Percentiles rank a stretch among this genome's conserved stretches.
These are phyloP conservation scores for Agastache rugosa DNA, from an alignment of 257 asterid genomes.

Conservation along the genomic window DNA sequence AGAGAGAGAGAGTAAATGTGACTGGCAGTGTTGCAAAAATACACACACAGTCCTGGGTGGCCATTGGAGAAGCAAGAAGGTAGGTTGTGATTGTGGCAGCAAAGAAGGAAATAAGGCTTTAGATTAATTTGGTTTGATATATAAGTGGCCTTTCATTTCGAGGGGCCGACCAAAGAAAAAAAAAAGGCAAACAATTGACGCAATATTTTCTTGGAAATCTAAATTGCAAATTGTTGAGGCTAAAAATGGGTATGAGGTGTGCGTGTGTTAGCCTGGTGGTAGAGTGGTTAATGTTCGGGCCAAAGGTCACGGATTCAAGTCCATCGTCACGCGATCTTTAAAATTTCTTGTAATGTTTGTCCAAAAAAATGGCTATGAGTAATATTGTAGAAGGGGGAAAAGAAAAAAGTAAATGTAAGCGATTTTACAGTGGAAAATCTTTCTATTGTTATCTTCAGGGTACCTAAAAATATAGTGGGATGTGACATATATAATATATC, in stretches of 20 bases:
- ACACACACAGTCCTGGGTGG: neutral
- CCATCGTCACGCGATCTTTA: no score
- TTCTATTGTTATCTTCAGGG: neutral
- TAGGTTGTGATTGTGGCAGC: constrained; percentile 10
- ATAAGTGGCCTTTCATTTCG: constrained; percentile 25
- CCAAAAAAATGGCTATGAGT: no score
- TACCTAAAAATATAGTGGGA: neutral
- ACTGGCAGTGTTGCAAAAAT: neutral
- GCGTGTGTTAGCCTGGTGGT: no score
- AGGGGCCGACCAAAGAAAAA: constrained; percentile 30
- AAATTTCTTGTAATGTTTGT: no score
- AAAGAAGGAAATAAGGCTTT: neutral
- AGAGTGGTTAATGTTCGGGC: no score
- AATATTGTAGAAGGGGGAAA: neutral
- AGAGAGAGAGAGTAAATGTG: neutral
- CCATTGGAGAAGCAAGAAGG: constrained; percentile 2
- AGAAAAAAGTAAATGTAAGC: neutral
- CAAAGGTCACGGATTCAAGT: no score
- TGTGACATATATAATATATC: no score
- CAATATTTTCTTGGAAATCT: neutral
- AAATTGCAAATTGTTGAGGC: neutral
- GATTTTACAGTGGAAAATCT: neutral
- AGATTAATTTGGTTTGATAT: neutral
- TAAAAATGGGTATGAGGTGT: no score
- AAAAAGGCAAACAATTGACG: neutral